Conservation (phyloP, 805 yeast species). For the Yarrowia hollandica region DNA sequence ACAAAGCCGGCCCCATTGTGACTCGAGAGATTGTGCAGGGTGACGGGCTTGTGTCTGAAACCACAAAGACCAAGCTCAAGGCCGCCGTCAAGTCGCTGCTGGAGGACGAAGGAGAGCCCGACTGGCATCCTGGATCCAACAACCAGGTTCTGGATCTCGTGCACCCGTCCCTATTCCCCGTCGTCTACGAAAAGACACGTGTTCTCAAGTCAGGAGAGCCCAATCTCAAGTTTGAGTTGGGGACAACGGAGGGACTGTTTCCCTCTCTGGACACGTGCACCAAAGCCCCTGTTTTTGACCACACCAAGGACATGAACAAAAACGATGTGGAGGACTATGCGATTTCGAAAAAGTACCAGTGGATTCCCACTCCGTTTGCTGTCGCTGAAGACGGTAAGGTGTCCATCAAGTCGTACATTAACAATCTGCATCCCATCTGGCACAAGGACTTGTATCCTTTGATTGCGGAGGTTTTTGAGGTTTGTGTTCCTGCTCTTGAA, state of each 20-base stretch:
- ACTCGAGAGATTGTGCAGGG: slow-evolving; percentile 37
- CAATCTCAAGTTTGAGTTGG: slow-evolving; percentile 1
- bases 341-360: slow-evolving; percentile 42
- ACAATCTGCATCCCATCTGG: slow-evolving; percentile 45
- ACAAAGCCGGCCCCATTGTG: slow-evolving; percentile 34
- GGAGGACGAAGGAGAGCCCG: slow-evolving; percentile 35
- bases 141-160: slow-evolving; percentile 45
- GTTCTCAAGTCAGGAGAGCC: not conserved
- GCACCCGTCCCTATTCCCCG: slow-evolving; percentile 47
- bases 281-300: not conserved
- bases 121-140: slow-evolving; percentile 46
- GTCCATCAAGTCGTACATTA: slow-evolving; percentile 44
- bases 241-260: not conserved
- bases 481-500: slow-evolving; percentile 43
- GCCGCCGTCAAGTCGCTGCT: slow-evolving; percentile 26
- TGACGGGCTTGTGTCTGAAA: slow-evolving; percentile 34
- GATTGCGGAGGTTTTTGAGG: slow-evolving; percentile 42
- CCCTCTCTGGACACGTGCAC: slow-evolving; percentile 6
- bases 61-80: slow-evolving; percentile 32
- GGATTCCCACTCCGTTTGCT: slow-evolving; percentile 44
- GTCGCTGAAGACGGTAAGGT: slow-evolving; percentile 32
- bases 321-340: slow-evolving; percentile 19
- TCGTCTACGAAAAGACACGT: slow-evolving; percentile 38
- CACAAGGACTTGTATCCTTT: slow-evolving; percentile 39
- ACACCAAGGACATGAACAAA: slow-evolving; percentile 1